Percentiles rank a stretch among this genome's conserved stretches.
Conservation (phyloP, 202 grass and related monocot genomes). For the Panicum virgatum region DNA sequence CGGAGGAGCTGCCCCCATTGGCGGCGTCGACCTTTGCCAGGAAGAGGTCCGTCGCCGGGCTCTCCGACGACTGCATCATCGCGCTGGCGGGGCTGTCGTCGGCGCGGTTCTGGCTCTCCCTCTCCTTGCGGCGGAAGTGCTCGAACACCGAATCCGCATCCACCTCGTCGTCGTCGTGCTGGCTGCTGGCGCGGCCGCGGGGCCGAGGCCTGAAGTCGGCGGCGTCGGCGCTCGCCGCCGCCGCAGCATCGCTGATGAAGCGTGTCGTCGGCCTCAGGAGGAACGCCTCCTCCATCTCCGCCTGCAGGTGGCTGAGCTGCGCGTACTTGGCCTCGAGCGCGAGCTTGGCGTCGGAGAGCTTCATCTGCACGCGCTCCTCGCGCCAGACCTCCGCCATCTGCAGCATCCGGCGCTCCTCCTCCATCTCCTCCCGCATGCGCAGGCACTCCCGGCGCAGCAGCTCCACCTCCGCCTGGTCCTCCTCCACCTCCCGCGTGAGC, state of each 20-base stretch:
- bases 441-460: conserved; percentile 62
- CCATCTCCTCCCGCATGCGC: conserved; percentile 65
- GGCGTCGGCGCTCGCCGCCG: conserved; percentile 20
- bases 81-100: background rate
- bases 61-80: conserved; percentile 14
- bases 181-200: background rate
- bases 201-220: background rate
- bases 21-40: conserved; percentile 26
- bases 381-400: conserved; percentile 95
- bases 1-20: background rate
- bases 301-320: conserved; percentile 53
- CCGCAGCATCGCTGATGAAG: background rate
- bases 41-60: conserved; percentile 61
- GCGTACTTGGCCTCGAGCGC: conserved; percentile 61
- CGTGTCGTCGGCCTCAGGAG: background rate
- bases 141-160: conserved; percentile 41
- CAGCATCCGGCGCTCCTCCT: conserved; percentile 85
- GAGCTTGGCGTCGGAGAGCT: conserved; percentile 73
- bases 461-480: conserved; percentile 75
- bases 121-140: conserved; percentile 22
- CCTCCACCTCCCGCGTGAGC: conserved; percentile 73
- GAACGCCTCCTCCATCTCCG: conserved; percentile 74
- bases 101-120: background rate
- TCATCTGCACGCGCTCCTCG: conserved; percentile 88
- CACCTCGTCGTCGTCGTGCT: background rate